Percentiles rank a stretch among this genome's conserved stretches.
These are phyloP conservation scores for Puya raimondii DNA, from an alignment of 176 grass and related monocot genomes.

Conservation along the genomic window DNA sequence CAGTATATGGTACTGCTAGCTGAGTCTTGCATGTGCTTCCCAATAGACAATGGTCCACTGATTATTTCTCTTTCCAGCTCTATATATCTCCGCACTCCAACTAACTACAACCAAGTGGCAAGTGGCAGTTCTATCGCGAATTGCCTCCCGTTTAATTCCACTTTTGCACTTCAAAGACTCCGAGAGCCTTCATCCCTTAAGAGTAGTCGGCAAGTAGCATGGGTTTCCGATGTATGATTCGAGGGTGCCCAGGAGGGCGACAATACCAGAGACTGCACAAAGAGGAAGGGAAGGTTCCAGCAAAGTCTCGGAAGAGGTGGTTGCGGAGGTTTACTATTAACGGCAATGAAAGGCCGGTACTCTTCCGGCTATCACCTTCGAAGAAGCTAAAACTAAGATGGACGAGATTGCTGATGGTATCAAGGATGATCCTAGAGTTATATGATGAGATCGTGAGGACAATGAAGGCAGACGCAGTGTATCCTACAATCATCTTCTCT, in stretches of 20 bases:
- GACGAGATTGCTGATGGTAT: neutral
- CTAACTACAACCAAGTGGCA: neutral
- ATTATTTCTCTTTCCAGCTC: neutral
- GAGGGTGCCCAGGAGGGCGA: neutral
- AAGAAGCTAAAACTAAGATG: neutral
- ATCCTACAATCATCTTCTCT: slow-evolving; percentile 10
- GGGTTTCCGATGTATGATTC: neutral
- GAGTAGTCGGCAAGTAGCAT: neutral
- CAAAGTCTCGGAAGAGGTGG: neutral
- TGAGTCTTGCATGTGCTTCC: neutral
- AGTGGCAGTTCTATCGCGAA: neutral
- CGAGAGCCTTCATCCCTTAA: neutral
- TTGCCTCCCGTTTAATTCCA: neutral
- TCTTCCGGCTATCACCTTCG: neutral
- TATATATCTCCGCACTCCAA: neutral
- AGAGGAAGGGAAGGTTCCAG: neutral
- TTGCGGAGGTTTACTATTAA: neutral
- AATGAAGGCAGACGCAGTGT: neutral
- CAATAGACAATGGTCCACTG: neutral
- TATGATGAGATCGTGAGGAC: neutral
- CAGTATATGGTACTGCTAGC: neutral
- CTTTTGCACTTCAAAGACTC: neutral
- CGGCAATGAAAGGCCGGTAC: neutral
- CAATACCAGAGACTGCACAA: neutral
- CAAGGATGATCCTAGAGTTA: neutral